phyloP scores from a whole-genome alignment of 176 grass and related monocot genomes.

The Puccinellia tenuiflora region DNA sequence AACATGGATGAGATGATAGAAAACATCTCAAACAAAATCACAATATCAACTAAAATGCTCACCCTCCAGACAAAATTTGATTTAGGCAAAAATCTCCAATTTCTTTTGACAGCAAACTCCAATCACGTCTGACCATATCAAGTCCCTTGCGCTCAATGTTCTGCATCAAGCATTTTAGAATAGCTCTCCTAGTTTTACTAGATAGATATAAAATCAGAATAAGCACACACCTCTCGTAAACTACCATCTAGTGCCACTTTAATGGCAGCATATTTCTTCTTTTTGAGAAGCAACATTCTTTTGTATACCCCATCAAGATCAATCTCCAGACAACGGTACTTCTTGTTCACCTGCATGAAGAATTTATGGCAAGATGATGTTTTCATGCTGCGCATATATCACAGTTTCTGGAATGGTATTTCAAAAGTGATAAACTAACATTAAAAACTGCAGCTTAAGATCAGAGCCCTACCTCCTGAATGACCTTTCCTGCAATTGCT shows the following conservation, averaged over 20 bases:
- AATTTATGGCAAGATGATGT: slow-evolving; percentile 11
- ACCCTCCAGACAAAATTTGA: slow-evolving; percentile 92
- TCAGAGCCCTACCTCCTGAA: slow-evolving; percentile 63
- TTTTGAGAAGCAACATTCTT: slow-evolving; percentile 98
- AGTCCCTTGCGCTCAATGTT: slow-evolving; percentile 92
- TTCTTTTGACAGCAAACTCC: slow-evolving; percentile 95
- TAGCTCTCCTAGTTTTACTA: slow-evolving; percentile 11
- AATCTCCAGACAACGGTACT: slow-evolving; percentile 88
- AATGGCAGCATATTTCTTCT: slow-evolving; percentile 97
- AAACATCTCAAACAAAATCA: not conserved
- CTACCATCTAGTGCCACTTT: slow-evolving; percentile 63
- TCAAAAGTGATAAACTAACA: slow-evolving; percentile 8
- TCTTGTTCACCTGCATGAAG: slow-evolving; percentile 80
- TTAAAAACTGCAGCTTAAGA: not conserved
- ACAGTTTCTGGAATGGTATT: not conserved
- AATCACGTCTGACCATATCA: slow-evolving; percentile 96
- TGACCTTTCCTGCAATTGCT: slow-evolving; percentile 89
- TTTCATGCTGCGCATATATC: slow-evolving; percentile 18
- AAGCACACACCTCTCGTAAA: slow-evolving; percentile 44
- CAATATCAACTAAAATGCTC: slow-evolving; percentile 23
- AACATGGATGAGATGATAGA: slow-evolving; percentile 15
- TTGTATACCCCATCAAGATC: slow-evolving; percentile 99
- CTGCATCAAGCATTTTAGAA: slow-evolving; percentile 47
- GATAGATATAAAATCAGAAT: slow-evolving; percentile 7
- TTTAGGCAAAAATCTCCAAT: slow-evolving; percentile 90